Percentiles rank a stretch among this genome's conserved stretches.
These are phyloP conservation scores for Magnaporthiopsis poae DNA, from an alignment of 2,329 filamentous ascomycete genomes.

Conservation along the genomic window DNA sequence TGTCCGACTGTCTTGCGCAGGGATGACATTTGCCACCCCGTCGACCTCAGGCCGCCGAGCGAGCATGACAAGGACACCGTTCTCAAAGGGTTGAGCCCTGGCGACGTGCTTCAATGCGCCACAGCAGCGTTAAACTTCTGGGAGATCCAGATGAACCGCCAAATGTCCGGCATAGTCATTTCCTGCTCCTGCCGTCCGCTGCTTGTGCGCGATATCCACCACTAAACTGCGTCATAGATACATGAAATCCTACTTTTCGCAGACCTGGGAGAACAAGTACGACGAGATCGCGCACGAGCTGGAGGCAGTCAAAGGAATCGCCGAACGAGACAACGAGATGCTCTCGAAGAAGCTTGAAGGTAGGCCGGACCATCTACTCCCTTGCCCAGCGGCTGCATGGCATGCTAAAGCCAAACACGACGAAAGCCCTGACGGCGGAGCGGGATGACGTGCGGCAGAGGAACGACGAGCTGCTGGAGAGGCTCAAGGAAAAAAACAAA, in stretches of 20 bases:
- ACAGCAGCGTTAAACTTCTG: constrained; percentile 72
- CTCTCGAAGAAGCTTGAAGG: constrained; percentile 57
- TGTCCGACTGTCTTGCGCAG: constrained; percentile 60
- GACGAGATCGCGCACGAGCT: constrained; percentile 52
- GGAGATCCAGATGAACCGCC: constrained; percentile 75
- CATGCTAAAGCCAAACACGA: background rate
- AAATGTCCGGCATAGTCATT: constrained; percentile 47
- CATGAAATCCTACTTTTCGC: constrained; percentile 1
- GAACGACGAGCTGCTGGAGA: constrained; percentile 59
- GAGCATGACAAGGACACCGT: constrained; percentile 88
- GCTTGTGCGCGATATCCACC: too few relatives aligned
- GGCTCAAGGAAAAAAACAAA: constrained; percentile 60
- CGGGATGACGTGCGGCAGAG: constrained; percentile 57
- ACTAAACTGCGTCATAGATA: background rate
- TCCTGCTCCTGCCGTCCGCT: background rate
- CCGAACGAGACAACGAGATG: constrained; percentile 59
- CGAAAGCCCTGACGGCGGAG: constrained; percentile 45
- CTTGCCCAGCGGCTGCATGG: background rate
- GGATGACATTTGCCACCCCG: constrained; percentile 64
- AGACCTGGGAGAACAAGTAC: constrained; percentile 40
- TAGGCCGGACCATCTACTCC: constrained; percentile 20
- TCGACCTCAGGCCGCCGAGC: constrained; percentile 65
- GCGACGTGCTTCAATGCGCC: constrained; percentile 76
- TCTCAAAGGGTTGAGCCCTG: constrained; percentile 71
- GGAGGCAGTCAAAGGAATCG: constrained; percentile 64